Evolutionary conservation across 345 rosid species (phyloP), one percentile per base, ranked within the genome.

Genomic region (Aegle marmelos): DNA sequence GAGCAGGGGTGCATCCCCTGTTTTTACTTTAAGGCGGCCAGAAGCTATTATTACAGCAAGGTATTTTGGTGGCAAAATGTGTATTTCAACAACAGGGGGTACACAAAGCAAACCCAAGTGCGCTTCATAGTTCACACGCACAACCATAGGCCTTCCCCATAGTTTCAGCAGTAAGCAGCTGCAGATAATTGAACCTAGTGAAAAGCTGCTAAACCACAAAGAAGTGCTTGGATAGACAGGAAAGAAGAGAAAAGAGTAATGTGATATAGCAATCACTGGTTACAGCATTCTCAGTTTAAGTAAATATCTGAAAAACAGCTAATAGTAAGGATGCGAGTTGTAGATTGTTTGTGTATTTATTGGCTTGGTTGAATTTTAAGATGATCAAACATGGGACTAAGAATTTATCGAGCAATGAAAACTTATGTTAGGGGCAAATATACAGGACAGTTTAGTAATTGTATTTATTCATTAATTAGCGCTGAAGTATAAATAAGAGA

Each of bases 141-240:
- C 31, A 68, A 14, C 57, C 72, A 39, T 68, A 41, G 72, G 30
- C 25, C 31, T 68, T 70, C 13, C 31, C 30, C 22, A 21, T 7
- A 14, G 56, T 53, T 48, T 48, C 56, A 25, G 73, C 22, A 4
- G 36, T 25, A 70, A 70, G 31, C 33, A 2, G 22, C 10, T 39
- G 68, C 37, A 28, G 59, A 59, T 10, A 48, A 63, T 21, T 62
- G 37, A 31, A 63, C 33, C 13, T 11, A 16, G 70, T 62, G 41
- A 45, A 31, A 41, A 68, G 28, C 59, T 19, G 70, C 59, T 41
- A 41, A 62, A 74, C 50, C 60, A 74, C 45, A 22, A 72, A 74
- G 27, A 8, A 8, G 77, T 41, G 34, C 56, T 9, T 75, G 31
- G 64, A 72, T 72, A n/a, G 34, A 63, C 50, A 57, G 50, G 25